Conservation (phyloP, 2,329 filamentous ascomycete species). For the Aureobasidium sp. region DNA sequence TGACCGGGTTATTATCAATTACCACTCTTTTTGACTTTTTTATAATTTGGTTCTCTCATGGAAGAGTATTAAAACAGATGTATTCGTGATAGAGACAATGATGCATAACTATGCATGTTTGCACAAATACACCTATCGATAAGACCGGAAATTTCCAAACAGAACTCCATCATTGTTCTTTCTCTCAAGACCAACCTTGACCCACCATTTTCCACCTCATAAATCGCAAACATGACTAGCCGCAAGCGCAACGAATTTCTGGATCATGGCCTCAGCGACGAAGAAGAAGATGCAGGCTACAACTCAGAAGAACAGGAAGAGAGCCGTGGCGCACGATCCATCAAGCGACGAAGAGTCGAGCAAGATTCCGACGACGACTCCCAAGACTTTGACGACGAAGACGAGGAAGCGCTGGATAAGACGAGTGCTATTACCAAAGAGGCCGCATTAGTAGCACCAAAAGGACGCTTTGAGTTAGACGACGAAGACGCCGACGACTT, state of each 20-base stretch:
- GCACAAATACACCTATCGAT: neutral
- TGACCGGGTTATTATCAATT: too few species aligned
- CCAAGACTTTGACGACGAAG: conserved; percentile 23
- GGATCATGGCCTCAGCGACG: conserved; percentile 38
- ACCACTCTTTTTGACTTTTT: too few species aligned
- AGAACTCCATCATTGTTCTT: neutral
- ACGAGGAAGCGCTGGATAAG: conserved; percentile 13
- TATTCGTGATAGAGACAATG: neutral
- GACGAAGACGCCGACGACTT: conserved; percentile 17
- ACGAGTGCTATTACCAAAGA: conserved; percentile 14
- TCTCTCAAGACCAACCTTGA: neutral
- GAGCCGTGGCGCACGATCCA: conserved; percentile 49
- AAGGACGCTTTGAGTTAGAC: conserved; percentile 4
- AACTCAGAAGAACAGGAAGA: conserved; percentile 61
- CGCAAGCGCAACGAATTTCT: conserved; percentile 69
- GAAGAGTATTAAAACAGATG: neutral
- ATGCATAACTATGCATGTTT: neutral
- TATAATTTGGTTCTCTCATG: neutral
- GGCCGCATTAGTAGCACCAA: neutral
- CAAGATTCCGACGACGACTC: conserved; percentile 29
- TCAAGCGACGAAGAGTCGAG: conserved; percentile 58
- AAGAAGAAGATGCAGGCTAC: conserved; percentile 46
- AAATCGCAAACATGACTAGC: conserved; percentile 49
- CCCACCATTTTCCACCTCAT: neutral
- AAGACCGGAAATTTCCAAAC: neutral